Evolutionary conservation across 2,329 filamentous ascomycete species (phyloP).

Genomic region (Fusarium sp.): DNA sequence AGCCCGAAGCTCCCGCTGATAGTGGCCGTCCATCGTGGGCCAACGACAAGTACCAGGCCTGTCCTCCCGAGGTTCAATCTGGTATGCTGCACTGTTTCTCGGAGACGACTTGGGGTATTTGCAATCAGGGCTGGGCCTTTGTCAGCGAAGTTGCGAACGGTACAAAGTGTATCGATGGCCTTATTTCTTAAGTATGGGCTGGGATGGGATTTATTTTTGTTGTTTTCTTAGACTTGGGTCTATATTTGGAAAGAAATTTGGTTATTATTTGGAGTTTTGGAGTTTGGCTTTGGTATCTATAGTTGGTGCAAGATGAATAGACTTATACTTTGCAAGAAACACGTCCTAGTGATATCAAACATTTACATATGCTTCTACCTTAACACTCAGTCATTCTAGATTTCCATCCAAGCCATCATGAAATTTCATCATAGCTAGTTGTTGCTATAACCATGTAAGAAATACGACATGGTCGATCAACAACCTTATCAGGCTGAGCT

Average conservation of each 20-base stretch:
- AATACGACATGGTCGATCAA: not conserved
- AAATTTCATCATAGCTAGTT: not conserved
- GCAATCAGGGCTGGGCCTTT: constrained; percentile 44
- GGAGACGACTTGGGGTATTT: constrained; percentile 41
- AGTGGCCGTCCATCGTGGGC: constrained; percentile 33
- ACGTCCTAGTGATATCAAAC: not conserved
- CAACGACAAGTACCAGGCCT: constrained; percentile 27
- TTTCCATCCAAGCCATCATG: too few species aligned
- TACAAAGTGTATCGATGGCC: constrained; percentile 40
- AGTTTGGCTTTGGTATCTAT: not conserved
- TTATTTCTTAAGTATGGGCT: constrained; percentile 7
- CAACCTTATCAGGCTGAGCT: not conserved
- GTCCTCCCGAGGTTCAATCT: constrained; percentile 15
- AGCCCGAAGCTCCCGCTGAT: constrained; percentile 1
- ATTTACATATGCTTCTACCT: not conserved
- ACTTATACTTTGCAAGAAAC: not conserved
- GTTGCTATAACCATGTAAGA: not conserved
- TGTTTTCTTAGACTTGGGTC: not conserved
- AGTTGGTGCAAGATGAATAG: not conserved
- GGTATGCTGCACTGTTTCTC: constrained; percentile 41
- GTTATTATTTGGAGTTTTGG: not conserved
- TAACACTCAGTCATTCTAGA: not conserved
- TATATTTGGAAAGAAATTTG: not conserved
- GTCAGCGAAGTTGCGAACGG: constrained; percentile 38
- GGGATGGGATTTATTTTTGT: not conserved